Conservation (phyloP, 495 filamentous ascomycete species). For the Aspergillus nanangensis region DNA sequence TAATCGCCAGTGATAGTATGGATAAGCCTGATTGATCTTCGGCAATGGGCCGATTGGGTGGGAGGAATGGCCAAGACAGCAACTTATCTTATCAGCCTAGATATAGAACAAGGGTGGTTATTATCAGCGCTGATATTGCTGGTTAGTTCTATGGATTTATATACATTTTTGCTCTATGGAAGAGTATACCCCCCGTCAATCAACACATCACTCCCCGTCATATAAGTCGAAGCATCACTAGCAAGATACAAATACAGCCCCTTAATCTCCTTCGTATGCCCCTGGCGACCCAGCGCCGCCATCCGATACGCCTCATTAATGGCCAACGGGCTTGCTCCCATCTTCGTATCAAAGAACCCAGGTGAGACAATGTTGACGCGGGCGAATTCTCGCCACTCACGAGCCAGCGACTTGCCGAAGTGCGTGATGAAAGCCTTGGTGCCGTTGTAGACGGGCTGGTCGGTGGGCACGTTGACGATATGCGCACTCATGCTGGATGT, state of each 20-base stretch:
- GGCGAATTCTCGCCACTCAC: slow-evolving; percentile 63
- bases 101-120: too few species aligned
- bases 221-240: slow-evolving; percentile 62
- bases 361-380: slow-evolving; percentile 65
- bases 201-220: slow-evolving; percentile 60
- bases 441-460: slow-evolving; percentile 63
- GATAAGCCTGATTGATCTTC: too few species aligned
- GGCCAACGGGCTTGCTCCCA: slow-evolving; percentile 50
- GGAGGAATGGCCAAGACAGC: too few species aligned
- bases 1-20: too few species aligned
- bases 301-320: slow-evolving; percentile 59
- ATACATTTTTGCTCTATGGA: slow-evolving; percentile 9
- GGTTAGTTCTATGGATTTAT: background rate
- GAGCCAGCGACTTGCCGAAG: slow-evolving; percentile 60
- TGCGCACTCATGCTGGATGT: slow-evolving; percentile 78
- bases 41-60: too few species aligned
- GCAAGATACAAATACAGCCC: slow-evolving; percentile 57
- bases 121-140: too few species aligned
- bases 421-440: slow-evolving; percentile 67
- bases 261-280: slow-evolving; percentile 60
- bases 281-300: slow-evolving; percentile 51
- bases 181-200: slow-evolving; percentile 57
- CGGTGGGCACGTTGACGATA: slow-evolving; percentile 66
- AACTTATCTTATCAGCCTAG: too few species aligned
- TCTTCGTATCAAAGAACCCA: slow-evolving; percentile 63